Evolutionary conservation across 2,329 filamentous ascomycete genomes (phyloP).

Genomic region (Beauveria medogensis): DNA sequence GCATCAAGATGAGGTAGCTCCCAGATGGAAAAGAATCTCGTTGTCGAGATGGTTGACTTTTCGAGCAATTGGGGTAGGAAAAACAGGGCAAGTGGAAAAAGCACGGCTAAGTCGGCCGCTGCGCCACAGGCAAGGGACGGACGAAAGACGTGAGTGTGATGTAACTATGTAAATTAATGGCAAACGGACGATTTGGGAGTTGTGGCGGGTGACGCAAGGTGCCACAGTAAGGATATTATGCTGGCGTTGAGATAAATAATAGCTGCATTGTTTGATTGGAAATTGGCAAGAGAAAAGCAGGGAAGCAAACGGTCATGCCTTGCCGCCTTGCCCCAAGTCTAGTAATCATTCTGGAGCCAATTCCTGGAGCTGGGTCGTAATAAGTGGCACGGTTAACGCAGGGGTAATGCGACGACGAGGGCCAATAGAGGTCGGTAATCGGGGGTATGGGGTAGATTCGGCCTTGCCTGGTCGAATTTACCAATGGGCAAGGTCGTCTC

Average conservation of each 20-base stretch:
- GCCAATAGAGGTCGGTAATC: background rate
- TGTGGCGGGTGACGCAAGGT: constrained; percentile 2
- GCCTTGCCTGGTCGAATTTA: background rate
- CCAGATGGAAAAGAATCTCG: too few relatives aligned
- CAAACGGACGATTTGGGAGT: background rate
- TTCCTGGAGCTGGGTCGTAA: background rate
- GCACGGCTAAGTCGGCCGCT: background rate
- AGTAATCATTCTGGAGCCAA: background rate
- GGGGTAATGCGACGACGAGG: background rate
- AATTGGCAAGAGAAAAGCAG: background rate
- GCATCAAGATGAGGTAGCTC: background rate
- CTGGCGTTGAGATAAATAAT: too few relatives aligned
- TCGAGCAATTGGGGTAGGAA: background rate
- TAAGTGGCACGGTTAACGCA: background rate
- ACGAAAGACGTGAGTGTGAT: background rate
- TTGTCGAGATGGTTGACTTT: too few relatives aligned
- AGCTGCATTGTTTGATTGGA: too few relatives aligned
- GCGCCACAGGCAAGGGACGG: background rate
- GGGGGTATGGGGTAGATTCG: background rate
- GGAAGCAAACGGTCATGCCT: background rate
- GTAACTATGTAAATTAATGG: background rate
- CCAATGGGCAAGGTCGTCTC: too few relatives aligned
- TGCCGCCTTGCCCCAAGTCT: background rate
- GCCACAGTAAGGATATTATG: background rate
- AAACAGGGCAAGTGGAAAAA: background rate